phyloP scores from a whole-genome alignment of 257 asterid genomes.

The Oldenlandia corymbosa region DNA sequence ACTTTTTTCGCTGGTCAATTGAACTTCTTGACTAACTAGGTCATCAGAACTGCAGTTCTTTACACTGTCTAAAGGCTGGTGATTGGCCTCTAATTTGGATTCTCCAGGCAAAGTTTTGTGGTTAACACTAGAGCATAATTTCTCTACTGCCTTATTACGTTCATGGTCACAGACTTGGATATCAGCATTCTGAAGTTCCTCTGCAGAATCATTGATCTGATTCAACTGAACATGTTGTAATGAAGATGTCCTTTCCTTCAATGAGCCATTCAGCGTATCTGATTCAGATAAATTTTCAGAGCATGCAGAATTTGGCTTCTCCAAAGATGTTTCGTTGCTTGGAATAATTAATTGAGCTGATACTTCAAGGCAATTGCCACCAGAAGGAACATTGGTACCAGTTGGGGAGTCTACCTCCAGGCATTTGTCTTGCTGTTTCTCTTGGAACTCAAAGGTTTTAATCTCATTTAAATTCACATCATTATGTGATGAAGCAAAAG shows the following conservation, averaged over 20 bases:
- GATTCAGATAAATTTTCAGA: conserved; percentile 19
- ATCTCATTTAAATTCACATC: conserved; percentile 8
- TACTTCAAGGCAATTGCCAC: conserved; percentile 14
- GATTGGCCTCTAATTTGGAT: conserved; percentile 2
- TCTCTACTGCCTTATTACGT: conserved; percentile 13
- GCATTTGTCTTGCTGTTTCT: conserved; percentile 18
- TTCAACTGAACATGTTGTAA: conserved; percentile 1
- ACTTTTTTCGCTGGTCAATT: not conserved
- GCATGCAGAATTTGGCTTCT: conserved; percentile 12
- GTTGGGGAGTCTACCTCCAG: conserved; percentile 9
- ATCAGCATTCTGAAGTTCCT: conserved; percentile 9
- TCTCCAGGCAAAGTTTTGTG: conserved; percentile 15
- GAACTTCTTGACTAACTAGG: conserved; percentile 4
- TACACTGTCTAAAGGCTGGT: conserved; percentile 5
- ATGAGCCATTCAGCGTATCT: conserved; percentile 9
- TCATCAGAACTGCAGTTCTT: not conserved
- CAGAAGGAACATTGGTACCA: not conserved
- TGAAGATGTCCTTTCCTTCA: conserved; percentile 13
- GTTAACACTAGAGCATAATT: conserved; percentile 16
- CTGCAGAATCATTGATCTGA: conserved; percentile 17
- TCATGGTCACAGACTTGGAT: conserved; percentile 11
- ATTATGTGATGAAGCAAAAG: conserved; percentile 8
- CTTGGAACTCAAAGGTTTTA: conserved; percentile 14
- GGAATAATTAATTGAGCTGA: conserved; percentile 20
- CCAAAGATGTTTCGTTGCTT: conserved; percentile 16